Base-by-base conservation (phyloP, 495 filamentous ascomycete species). In the Penicillium alfredii region DNA sequence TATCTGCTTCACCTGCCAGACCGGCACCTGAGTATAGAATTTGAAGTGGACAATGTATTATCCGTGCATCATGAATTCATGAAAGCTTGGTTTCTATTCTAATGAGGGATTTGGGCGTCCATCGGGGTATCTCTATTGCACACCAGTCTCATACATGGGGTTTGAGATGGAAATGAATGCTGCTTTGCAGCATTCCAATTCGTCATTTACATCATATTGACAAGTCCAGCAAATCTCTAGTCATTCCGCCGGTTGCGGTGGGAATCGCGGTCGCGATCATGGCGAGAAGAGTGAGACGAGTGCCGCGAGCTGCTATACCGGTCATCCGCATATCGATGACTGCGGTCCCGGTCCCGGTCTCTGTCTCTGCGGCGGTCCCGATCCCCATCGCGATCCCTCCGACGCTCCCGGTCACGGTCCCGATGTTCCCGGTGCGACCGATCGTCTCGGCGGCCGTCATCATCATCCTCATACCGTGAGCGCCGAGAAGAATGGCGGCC, bases 281-380 rank as follows among this genome's bases (percentile, higher is more conserved):
- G 47, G 33, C 54, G 30, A 31, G 55, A 55, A 43, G 55, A 49
- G 35, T 56, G 43, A 15, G 61, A 65, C 21, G 59, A 61, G 24
- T 63, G 54, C 33, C 59, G 46, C 9, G 63, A 61, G 35, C 52
- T 49, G 40, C 47, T 56, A 38, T 64, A 49, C 15, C 51, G 47
- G 13, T 68, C 64, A 46, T 66, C 60, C 15, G 57, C 49, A 27
- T 56, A 44, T 30, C 45, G 30, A 11, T 43, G 44, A 17, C 52
- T 52, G 42, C 44, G 43, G n/a, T 58, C 60, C n/a, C 47, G 26
- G 15, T 59, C 49, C 7, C 45, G 34, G 17, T 47, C 39, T n/a
- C 40, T 25, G 41, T 69, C 57, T 53, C 53, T 47, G 39, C 62
- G 54, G 23, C 58, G 55, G 19, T 56, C 51, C 16, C 37, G 48